Percentiles rank a stretch among this genome's conserved stretches.
phyloP scores from a whole-genome alignment of 139 green algal genomes.

The Yamagishiella unicocca region DNA sequence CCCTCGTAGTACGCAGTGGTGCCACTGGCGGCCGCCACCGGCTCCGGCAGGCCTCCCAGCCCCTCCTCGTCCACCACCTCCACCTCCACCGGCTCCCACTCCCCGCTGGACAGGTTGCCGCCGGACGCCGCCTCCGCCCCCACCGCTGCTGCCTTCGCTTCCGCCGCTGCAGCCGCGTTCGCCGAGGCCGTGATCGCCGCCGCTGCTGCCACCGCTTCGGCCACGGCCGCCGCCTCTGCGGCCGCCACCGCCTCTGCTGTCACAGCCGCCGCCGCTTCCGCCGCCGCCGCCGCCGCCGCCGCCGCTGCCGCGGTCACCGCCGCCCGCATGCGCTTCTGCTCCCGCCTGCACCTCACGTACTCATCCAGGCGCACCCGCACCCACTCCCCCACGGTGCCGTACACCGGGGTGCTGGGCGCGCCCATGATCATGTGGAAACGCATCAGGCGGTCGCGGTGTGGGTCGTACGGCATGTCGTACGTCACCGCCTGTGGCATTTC shows the following conservation, averaged over 20 bases:
- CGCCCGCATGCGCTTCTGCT: not conserved
- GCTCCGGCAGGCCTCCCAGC: not conserved
- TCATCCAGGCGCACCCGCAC: conserved; percentile 17
- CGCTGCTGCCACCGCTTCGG: not conserved
- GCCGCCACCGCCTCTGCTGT: not conserved
- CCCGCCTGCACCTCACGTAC: not conserved
- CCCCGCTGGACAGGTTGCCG: not conserved
- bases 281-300: not conserved
- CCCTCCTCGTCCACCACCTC: not conserved
- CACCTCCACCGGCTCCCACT: not conserved
- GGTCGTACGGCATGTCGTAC: conserved; percentile 19
- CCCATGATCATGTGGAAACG: conserved; percentile 18
- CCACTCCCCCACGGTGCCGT: conserved; percentile 4
- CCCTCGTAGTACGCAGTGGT: conserved; percentile 2
- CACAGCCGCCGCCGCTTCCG: not conserved
- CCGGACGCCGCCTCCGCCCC: not conserved
- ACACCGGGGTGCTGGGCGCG: not conserved
- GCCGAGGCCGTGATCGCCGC: not conserved
- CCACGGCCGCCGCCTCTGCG: not conserved
- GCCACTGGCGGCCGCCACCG: not conserved
- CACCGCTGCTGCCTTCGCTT: not conserved
- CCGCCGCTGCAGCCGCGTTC: not conserved
- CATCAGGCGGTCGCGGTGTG: conserved; percentile 15
- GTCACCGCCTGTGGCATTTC: not conserved
- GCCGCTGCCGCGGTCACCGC: not conserved